Conservation (phyloP, 2,329 filamentous ascomycete genomes). For the Fusarium sp. region DNA sequence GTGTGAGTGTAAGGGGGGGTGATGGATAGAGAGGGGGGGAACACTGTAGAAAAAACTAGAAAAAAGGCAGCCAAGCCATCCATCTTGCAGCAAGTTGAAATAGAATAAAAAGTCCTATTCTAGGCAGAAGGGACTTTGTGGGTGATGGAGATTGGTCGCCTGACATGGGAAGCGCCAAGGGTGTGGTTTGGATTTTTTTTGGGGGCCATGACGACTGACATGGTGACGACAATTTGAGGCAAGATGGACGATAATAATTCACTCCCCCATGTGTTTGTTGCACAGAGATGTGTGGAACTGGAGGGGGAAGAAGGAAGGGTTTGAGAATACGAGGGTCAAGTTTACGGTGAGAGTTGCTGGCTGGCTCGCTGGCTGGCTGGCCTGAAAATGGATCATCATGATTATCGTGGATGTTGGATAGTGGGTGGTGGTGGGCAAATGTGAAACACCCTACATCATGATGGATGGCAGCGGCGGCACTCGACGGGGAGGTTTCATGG, state of each 20-base stretch:
- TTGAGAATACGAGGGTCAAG: conserved; percentile 21
- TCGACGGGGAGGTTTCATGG: conserved; percentile 13
- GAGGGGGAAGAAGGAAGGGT: conserved; percentile 18
- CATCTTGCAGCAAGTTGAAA: background rate
- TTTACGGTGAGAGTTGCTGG: conserved; percentile 7
- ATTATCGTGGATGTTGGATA: background rate
- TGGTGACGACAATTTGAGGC: background rate
- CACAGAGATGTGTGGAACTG: conserved; percentile 21
- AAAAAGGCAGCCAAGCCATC: conserved; percentile 16
- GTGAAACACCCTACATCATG: conserved; percentile 15
- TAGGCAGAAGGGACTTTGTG: conserved; percentile 35
- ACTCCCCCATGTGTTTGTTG: background rate
- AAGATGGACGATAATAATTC: background rate
- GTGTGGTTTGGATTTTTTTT: conserved; percentile 1
- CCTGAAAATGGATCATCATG: conserved; percentile 5
- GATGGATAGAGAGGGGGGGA: conserved; percentile 19
- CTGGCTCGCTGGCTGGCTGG: background rate
- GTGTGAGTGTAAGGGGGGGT: background rate
- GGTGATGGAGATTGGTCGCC: conserved; percentile 25
- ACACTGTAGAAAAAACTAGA: conserved; percentile 16
- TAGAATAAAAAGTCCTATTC: conserved; percentile 30
- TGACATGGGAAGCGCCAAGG: conserved; percentile 25
- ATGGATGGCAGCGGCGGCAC: conserved; percentile 7
- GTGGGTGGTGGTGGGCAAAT: conserved; percentile 4
- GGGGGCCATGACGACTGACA: conserved; percentile 9